Evolutionary conservation across 345 rosid genomes (phyloP), one percentile per base, ranked within the genome.

Genomic region (Citrus glauca): DNA sequence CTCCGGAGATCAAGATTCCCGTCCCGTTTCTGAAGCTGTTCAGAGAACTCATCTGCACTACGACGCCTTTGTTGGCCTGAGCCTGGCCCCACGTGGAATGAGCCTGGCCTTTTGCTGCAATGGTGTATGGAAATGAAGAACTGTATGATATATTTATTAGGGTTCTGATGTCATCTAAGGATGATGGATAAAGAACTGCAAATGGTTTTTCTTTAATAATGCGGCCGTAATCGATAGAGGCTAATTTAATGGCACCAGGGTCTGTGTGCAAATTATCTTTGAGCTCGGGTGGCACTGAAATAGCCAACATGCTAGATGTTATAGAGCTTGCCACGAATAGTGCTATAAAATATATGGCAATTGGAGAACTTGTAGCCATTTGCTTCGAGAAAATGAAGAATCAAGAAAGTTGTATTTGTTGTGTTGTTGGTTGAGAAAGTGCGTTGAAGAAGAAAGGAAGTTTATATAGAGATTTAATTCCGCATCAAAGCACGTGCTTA

Each of bases 41-140:
- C 25, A 89, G 71, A 24, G 66, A 72, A 66, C 11, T 78, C 90
- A 87, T 87, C 32, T 89, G 82, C 38, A 89, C 79, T 13, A 89
- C 87, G 0, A 87, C 85, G 20, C 92, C 92, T 9, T 75, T 66
- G 0, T 27, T 35, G 6, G 86, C 90, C 84, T 79, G 78, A 32
- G 89, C 89, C 74, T 89, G 90, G 14, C 92, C 92, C 1, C 71
- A 40, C 20, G 81, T 75, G 0, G 90, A 87, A 66, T 89, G 92
- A 48, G 84, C 81, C 2, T 57, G 79, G 19, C 92, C 92, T 37
- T 87, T 79, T 9, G 90, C 90, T 2, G 92, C 80, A 16, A 87
- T 16, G 2, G 83, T 69, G n/a, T 83, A 77, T 19, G 81, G 80
- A 40, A 16, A 2, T 13, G 83, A n/a, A 22, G 55, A 37, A 66